These are phyloP conservation scores for Brassica juncea DNA, from an alignment of 345 rosid species.

Conservation along the genomic window DNA sequence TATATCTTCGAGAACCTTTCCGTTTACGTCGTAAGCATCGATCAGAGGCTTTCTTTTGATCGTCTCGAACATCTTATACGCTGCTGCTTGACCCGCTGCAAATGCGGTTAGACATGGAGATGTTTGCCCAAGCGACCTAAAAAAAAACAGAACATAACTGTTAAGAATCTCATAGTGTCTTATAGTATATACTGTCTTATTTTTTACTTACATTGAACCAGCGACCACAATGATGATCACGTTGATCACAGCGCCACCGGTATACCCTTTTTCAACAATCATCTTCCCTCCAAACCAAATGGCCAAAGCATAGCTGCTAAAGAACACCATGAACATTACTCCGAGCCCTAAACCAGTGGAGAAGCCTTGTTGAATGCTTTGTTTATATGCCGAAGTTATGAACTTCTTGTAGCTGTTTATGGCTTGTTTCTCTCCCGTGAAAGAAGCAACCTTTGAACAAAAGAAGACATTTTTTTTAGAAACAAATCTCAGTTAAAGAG, in stretches of 20 bases:
- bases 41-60: slow-evolving; percentile 67
- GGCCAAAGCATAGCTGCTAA: slow-evolving; percentile 58
- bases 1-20: slow-evolving; percentile 59
- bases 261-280: slow-evolving; percentile 64
- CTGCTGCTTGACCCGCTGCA: slow-evolving; percentile 82
- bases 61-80: slow-evolving; percentile 80
- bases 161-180: background rate
- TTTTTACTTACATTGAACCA: slow-evolving; percentile 59
- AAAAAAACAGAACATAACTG: background rate
- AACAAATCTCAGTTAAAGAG: background rate
- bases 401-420: slow-evolving; percentile 48
- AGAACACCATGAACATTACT: slow-evolving; percentile 36
- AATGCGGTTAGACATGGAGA: slow-evolving; percentile 74
- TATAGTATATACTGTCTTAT: too few species aligned
- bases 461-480: background rate
- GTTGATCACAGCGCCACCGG: slow-evolving; percentile 61
- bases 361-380: slow-evolving; percentile 56
- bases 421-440: slow-evolving; percentile 77
- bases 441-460: slow-evolving; percentile 62
- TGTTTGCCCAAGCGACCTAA: slow-evolving; percentile 85
- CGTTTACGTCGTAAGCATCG: slow-evolving; percentile 59
- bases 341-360: slow-evolving; percentile 66
- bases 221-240: slow-evolving; percentile 66
- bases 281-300: slow-evolving; percentile 75
- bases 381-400: slow-evolving; percentile 55